Base-by-base conservation (phyloP, 331 rosid species). In the Rhamnella rubrinervis region DNA sequence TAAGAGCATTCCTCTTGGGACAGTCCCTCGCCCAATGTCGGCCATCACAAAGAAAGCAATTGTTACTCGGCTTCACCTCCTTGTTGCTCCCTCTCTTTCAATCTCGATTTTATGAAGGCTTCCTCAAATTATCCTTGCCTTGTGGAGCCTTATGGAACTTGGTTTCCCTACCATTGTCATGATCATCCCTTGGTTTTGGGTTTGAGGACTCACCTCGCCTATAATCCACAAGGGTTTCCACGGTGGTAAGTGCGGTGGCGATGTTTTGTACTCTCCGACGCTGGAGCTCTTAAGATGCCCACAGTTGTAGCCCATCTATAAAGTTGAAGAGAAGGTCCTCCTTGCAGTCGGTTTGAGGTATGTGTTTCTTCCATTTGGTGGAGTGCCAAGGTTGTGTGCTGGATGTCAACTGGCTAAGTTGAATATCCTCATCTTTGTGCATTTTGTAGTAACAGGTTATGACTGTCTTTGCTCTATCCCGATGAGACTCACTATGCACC, bases 371-470 rank as follows among this genome's bases (percentile, higher is more conserved):
- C 86, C 93, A 18, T 89, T 92, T 62, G 98, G 96, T 52, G 96
- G 93, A 78, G 98, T 96, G 23, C 93, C 96, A 47, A 92, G 96
- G 77, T 70, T 86, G 61, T 89, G 96, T 78, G 96, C 87, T n/a
- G 98, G 98, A 13, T 90, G 86, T 69, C 96, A 92, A 61, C 72
- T 92, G 65, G 96, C 96, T 0, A 89, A 85, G 77, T 59, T 92
- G 64, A 89, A 87, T 37, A 89, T 88, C 16, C 96, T 92, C 59
- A 80, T 86, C 19, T 81, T 88, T 26, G 76, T 88, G 31, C 96
- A 92, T 75, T 86, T 78, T 72, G 82, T 89, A 21, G 93, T 92
- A 25, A 89, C 91, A 0, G 75, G 78, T 52, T 92, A 81, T 53
- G 84, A 89, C 0, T 92, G 90, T 84, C 72, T 72, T 70, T 88